phyloP scores from a whole-genome alignment of 192 early-diverging fungal genomes.

The Coemansia sp. region DNA sequence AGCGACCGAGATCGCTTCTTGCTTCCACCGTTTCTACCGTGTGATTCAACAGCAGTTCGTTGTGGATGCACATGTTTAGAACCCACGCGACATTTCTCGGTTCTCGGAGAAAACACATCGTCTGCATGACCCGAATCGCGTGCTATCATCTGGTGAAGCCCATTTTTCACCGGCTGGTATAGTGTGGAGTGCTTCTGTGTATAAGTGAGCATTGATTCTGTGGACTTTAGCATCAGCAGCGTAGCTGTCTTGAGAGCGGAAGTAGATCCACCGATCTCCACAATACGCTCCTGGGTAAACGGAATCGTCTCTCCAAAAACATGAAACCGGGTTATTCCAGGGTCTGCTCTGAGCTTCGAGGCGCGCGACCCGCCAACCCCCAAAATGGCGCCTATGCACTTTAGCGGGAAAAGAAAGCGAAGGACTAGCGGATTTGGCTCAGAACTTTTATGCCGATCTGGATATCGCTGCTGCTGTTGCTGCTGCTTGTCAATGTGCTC shows the following conservation, averaged over 20 bases:
- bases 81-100: not conserved
- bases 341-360: conserved; percentile 15
- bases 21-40: conserved; percentile 1
- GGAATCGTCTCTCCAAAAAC: conserved; percentile 27
- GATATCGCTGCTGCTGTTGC: conserved; percentile 6
- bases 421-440: conserved; percentile 7
- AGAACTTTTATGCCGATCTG: not conserved
- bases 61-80: not conserved
- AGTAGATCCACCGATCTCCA: conserved; percentile 30
- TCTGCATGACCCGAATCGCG: conserved; percentile 8
- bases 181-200: conserved; percentile 24
- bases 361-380: conserved; percentile 27
- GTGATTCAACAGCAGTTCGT: not conserved
- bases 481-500: conserved; percentile 35
- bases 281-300: conserved; percentile 45
- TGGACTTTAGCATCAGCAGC: conserved; percentile 16
- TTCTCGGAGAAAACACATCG: not conserved
- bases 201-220: conserved; percentile 7
- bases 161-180: conserved; percentile 32
- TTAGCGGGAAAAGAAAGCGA: conserved; percentile 40
- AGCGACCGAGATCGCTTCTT: conserved; percentile 38
- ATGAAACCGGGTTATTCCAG: conserved; percentile 26
- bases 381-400: conserved; percentile 30
- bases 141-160: conserved; percentile 29
- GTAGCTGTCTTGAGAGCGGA: conserved; percentile 14